Evolutionary conservation across 176 grass and related monocot genomes (phyloP), one percentile per base, ranked within the genome.

Genomic region (Thinopyrum elongatum): DNA sequence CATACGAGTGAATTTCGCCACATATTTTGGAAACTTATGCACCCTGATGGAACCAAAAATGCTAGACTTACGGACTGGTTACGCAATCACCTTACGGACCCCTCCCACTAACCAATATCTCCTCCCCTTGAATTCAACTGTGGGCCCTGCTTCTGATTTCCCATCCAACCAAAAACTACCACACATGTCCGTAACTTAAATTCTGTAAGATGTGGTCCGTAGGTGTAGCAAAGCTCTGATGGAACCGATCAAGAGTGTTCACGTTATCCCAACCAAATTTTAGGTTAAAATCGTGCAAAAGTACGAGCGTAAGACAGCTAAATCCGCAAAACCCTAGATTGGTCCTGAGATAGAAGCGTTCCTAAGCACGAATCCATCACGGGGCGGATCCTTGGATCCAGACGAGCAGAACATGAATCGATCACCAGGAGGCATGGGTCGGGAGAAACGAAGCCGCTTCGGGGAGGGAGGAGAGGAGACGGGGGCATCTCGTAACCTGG

Each of bases 251-350:
- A 60, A 41, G 27, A 65, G 13, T 35, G 26, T 61, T 27, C 70
- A 23, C 36, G 36, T 11, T 75, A 84, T 46, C 55, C 41, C 41
- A 62, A 66, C 29, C 60, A 65, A 64, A 85, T 14, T 44, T 22
- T 66, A 51, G 72, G 33, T 65, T 55, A 85, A 65, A n/a, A 19
- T 77, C 72, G 29, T 35, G 36, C 26, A 44, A 4, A 65, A 36
- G 21, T 26, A 34, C 64, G 33, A 35, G 28, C 6, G 15, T 10
- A 21, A 13, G 23, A 15, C 38, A 16, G 70, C 38, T 57, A 76
- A 76, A 76, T 87, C 61, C 44, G 33, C 33, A 73, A 84, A 87
- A 78, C 80, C 84, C 80, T 79, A 87, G 57, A 87, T 79, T 80
- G 70, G 44, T 49, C 65, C 55, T 46, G 22, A 42, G 23, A 73